Conservation (phyloP, 768 basidiomycete genomes). For the Suillus americanus region DNA sequence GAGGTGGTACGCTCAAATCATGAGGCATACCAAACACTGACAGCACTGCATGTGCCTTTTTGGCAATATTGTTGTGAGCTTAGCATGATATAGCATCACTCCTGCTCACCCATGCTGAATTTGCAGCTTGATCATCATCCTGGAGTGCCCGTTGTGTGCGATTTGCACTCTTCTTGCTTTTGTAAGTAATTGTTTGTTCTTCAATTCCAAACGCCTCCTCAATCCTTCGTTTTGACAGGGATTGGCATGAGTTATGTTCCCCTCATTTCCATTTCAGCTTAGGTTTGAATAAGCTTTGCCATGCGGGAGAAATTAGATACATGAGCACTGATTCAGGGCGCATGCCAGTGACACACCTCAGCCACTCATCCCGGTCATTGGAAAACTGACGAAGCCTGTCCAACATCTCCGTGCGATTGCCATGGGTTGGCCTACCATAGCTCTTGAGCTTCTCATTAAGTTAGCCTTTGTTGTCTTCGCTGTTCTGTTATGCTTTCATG, state of each 20-base stretch:
- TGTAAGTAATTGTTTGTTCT: neutral
- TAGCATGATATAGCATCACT: neutral
- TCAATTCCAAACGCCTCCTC: neutral
- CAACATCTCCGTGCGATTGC: constrained; percentile 10
- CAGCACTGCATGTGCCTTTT: constrained; percentile 4
- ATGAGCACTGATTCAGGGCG: neutral
- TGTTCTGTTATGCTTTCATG: neutral
- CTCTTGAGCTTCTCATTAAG: neutral
- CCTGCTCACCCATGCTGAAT: constrained; percentile 3
- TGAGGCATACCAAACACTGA: neutral
- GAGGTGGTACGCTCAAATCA: neutral
- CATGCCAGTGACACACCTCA: constrained; percentile 11
- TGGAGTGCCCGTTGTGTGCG: neutral
- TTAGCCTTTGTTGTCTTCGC: constrained; percentile 1
- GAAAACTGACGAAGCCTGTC: constrained; percentile 14
- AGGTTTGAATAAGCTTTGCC: neutral
- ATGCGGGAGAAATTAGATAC: too few relatives aligned
- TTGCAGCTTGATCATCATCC: neutral
- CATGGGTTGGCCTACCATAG: constrained; percentile 9
- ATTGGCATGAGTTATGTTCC: neutral
- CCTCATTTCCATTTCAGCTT: constrained; percentile 3
- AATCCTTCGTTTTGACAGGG: constrained; percentile 3
- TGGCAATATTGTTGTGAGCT: neutral
- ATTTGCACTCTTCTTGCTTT: constrained; percentile 8
- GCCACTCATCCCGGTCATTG: constrained; percentile 13